Conservation (phyloP, 306 rosid species). For the Cicer judaicum region DNA sequence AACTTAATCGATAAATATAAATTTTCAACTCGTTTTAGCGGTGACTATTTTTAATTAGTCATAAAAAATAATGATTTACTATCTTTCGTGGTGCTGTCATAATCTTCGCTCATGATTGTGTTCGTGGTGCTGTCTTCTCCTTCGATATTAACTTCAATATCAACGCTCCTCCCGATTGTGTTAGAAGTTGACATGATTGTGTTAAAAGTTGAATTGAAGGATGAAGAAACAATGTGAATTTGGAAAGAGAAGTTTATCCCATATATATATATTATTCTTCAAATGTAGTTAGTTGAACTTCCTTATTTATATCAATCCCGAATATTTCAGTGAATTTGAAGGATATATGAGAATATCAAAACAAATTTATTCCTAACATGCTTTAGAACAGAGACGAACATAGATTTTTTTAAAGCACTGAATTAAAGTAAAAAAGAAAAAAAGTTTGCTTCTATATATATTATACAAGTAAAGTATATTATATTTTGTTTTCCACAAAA, state of each 20-base stretch:
- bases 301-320: background rate
- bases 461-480: background rate
- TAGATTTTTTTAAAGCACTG: too few relatives aligned
- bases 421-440: constrained; percentile 19
- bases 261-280: background rate
- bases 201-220: background rate
- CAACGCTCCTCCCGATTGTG: too few relatives aligned
- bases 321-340: constrained; percentile 21
- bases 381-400: background rate
- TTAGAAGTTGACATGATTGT: too few relatives aligned
- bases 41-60: background rate
- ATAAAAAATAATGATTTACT: background rate
- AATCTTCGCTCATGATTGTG: too few relatives aligned
- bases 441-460: background rate
- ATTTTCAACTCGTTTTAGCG: background rate
- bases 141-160: too few relatives aligned
- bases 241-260: background rate
- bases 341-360: background rate
- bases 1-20: too few relatives aligned
- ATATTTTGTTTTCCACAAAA: background rate
- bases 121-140: too few relatives aligned
- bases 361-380: background rate
- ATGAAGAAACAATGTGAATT: background rate
- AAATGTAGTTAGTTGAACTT: background rate
- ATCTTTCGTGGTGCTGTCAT: background rate